Conservation (phyloP, 2,329 filamentous ascomycete species). For the Aspergillus fructus region DNA sequence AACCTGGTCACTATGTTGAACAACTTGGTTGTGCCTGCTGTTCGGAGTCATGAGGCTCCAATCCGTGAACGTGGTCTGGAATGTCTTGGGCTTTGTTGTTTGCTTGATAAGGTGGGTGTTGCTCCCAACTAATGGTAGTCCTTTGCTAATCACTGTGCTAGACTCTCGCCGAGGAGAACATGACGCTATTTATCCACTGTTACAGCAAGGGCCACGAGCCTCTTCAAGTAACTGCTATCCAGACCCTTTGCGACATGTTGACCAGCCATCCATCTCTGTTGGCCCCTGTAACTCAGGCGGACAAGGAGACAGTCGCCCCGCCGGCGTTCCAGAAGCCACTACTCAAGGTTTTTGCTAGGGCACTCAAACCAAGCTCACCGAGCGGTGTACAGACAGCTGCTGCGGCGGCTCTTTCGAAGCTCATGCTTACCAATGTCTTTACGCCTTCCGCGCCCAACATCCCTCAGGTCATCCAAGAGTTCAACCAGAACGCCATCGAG, state of each 20-base stretch:
- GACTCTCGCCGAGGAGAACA: conserved; percentile 86
- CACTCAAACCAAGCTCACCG: conserved; percentile 69
- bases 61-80: conserved; percentile 87
- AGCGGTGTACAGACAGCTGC: conserved; percentile 78
- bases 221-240: conserved; percentile 83
- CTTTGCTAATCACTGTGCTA: conserved; percentile 29
- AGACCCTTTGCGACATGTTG: conserved; percentile 90
- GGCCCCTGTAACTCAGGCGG: conserved; percentile 49
- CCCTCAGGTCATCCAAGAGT: conserved; percentile 41
- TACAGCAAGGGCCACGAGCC: conserved; percentile 89
- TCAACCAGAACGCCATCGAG: conserved; percentile 61
- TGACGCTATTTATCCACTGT: conserved; percentile 92
- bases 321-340: conserved; percentile 59
- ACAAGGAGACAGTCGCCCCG: conserved; percentile 50
- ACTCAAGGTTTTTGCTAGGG: conserved; percentile 81
- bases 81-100: conserved; percentile 84
- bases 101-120: conserved; percentile 71
- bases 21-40: conserved; percentile 91
- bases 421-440: conserved; percentile 78
- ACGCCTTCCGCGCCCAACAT: conserved; percentile 53
- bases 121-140: background rate
- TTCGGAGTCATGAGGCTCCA: conserved; percentile 87
- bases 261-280: conserved; percentile 84
- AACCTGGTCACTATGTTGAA: conserved; percentile 98
- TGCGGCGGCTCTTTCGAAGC: conserved; percentile 78